Evolutionary conservation across 768 basidiomycete genomes (phyloP).

Genomic region (Boletus rubropictus): DNA sequence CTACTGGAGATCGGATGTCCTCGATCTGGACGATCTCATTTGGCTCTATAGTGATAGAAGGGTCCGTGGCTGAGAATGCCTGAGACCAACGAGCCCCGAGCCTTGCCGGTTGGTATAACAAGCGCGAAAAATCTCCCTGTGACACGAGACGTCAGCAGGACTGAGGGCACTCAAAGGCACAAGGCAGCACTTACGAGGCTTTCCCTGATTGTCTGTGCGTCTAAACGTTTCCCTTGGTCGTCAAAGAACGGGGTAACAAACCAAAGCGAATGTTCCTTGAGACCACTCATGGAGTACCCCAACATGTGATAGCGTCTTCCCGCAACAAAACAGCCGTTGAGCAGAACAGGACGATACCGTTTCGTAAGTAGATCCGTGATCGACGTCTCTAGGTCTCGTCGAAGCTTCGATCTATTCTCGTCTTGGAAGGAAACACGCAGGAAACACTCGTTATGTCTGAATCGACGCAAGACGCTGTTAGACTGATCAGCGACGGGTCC

Average conservation of each 20-base stretch:
- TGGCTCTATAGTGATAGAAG: conserved; percentile 34
- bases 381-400: conserved; percentile 28
- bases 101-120: conserved; percentile 39
- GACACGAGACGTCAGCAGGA: conserved; percentile 3
- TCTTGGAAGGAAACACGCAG: conserved; percentile 46
- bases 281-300: conserved; percentile 50
- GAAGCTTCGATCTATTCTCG: conserved; percentile 36
- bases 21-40: conserved; percentile 31
- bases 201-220: conserved; percentile 28
- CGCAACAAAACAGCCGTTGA: conserved; percentile 34
- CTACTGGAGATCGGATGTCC: conserved; percentile 28
- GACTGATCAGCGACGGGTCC: conserved; percentile 36
- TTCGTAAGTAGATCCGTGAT: conserved; percentile 29
- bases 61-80: conserved; percentile 48
- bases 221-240: conserved; percentile 17
- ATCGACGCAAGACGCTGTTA: conserved; percentile 36
- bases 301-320: conserved; percentile 43
- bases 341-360: conserved; percentile 33
- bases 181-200: conserved; percentile 27
- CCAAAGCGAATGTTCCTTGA: conserved; percentile 44
- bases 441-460: conserved; percentile 37
- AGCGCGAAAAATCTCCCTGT: conserved; percentile 38
- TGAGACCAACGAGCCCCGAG: conserved; percentile 51
- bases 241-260: conserved; percentile 42
- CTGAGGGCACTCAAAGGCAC: background rate